These are phyloP conservation scores for Sugiyamaella mastotermitis DNA, from an alignment of 805 yeast genomes.

Conservation along the genomic window DNA sequence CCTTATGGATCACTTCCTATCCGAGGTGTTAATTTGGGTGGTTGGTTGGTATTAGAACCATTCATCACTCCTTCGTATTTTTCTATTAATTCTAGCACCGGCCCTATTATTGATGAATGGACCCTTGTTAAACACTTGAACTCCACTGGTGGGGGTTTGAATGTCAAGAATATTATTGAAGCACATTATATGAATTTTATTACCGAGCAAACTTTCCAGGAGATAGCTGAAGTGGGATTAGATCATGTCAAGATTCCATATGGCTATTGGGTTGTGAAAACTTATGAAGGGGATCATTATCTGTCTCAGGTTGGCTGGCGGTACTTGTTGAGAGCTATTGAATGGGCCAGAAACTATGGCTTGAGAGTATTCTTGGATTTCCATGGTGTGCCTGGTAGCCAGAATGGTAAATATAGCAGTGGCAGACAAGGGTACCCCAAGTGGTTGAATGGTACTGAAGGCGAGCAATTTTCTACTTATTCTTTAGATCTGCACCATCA, in stretches of 20 bases:
- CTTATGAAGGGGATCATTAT: slow-evolving; percentile 40
- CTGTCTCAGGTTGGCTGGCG: slow-evolving; percentile 51
- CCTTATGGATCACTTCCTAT: slow-evolving; percentile 29
- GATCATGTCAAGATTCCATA: slow-evolving; percentile 74
- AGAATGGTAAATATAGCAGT: slow-evolving; percentile 80
- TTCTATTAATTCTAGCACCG: slow-evolving; percentile 26
- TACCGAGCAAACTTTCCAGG: slow-evolving; percentile 58
- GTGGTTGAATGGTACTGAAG: slow-evolving; percentile 42
- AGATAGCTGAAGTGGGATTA: slow-evolving; percentile 56
- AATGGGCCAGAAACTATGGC: slow-evolving; percentile 57
- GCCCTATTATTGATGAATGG: slow-evolving; percentile 64
- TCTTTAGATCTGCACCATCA: slow-evolving; percentile 49
- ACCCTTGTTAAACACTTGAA: slow-evolving; percentile 45
- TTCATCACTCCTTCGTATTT: slow-evolving; percentile 78
- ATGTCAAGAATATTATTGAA: slow-evolving; percentile 43
- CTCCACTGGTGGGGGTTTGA: slow-evolving; percentile 50
- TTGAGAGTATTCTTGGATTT: slow-evolving; percentile 69
- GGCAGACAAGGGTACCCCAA: slow-evolving; percentile 49
- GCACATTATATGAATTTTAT: slow-evolving; percentile 67
- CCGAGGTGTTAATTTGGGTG: slow-evolving; percentile 77
- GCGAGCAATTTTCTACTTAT: slow-evolving; percentile 33
- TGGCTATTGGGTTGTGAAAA: slow-evolving; percentile 75
- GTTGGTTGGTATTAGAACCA: slow-evolving; percentile 85
- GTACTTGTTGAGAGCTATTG: slow-evolving; percentile 58
- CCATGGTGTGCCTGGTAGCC: slow-evolving; percentile 81